Evolutionary conservation across 2,329 filamentous ascomycete species (phyloP).

Genomic region (Penicillium rolfsii): DNA sequence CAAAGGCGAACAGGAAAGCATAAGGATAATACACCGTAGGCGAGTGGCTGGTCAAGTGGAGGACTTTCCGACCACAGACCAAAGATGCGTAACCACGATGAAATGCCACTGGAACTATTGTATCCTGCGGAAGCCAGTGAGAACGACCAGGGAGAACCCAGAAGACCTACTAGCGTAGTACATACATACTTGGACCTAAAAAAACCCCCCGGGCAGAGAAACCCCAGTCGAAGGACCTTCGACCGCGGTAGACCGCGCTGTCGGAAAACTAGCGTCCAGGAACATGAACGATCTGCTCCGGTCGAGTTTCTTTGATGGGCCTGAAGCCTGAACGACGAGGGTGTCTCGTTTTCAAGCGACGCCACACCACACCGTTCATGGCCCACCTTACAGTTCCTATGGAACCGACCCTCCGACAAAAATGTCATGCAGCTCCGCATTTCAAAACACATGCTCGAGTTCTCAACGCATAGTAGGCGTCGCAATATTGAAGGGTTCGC

Average conservation of each 20-base stretch:
- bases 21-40: not conserved
- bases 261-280: conserved; percentile 13
- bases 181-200: not conserved
- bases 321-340: not conserved
- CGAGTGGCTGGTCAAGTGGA: not conserved
- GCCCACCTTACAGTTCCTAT: not conserved
- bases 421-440: conserved; percentile 1
- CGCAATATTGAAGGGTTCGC: not conserved
- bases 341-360: not conserved
- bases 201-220: not conserved
- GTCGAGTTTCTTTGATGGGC: not conserved
- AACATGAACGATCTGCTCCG: conserved; percentile 5
- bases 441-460: not conserved
- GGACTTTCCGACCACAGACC: not conserved
- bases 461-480: not conserved
- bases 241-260: conserved; percentile 7
- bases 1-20: not conserved
- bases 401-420: not conserved
- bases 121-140: not conserved
- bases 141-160: not conserved
- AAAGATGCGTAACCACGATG: conserved; percentile 1
- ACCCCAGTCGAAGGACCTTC: not conserved
- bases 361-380: conserved; percentile 10
- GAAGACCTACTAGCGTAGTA: not conserved
- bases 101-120: not conserved